Conservation (phyloP, 495 filamentous ascomycete genomes). For the Margaritispora aquatica region DNA sequence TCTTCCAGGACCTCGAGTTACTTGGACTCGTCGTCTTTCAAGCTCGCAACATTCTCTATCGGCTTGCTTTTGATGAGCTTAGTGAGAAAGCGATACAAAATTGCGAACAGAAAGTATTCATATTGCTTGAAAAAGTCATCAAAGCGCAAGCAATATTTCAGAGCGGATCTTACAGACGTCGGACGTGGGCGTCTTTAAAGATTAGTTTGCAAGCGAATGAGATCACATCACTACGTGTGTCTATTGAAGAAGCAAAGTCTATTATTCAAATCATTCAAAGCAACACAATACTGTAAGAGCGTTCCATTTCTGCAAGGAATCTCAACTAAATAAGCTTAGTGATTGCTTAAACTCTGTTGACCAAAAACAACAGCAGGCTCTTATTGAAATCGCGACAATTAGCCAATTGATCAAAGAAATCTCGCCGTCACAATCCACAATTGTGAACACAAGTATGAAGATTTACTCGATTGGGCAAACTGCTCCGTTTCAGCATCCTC, state of each 20-base stretch:
- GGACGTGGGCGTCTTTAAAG: not conserved
- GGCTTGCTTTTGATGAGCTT: not conserved
- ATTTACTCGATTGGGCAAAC: not conserved
- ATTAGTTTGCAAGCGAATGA: not conserved
- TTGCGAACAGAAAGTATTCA: slow-evolving; percentile 2
- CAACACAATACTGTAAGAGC: not conserved
- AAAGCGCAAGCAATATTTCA: not conserved
- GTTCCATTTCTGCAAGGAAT: not conserved
- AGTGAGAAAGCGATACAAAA: not conserved
- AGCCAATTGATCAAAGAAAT: not conserved
- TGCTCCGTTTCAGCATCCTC: not conserved
- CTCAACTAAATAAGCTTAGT: not conserved
- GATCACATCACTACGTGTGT: not conserved
- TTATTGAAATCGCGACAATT: not conserved
- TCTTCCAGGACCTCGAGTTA: slow-evolving; percentile 2
- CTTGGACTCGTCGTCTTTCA: not conserved
- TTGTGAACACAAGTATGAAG: not conserved
- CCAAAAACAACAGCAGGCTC: not conserved
- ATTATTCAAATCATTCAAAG: not conserved
- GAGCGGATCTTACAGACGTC: not conserved
- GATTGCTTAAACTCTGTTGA: not conserved
- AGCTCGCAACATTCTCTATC: not conserved
- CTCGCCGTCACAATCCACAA: not conserved
- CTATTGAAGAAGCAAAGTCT: slow-evolving; percentile 1
- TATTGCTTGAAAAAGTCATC: not conserved